phyloP scores from a whole-genome alignment of 2,329 filamentous ascomycete species.

The Ascochyta pisi region DNA sequence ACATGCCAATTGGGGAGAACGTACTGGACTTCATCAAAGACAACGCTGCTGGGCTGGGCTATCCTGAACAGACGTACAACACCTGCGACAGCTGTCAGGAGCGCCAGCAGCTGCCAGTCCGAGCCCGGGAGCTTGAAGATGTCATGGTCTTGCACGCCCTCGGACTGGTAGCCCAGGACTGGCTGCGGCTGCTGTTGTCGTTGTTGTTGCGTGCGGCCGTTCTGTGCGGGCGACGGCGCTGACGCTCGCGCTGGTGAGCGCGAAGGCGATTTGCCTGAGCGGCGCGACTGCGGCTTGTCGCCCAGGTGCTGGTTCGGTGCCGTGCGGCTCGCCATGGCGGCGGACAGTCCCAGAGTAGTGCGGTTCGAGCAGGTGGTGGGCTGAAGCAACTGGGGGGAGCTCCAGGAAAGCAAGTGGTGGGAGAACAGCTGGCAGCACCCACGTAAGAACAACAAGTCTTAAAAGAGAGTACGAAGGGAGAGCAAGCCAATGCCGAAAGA shows the following conservation, averaged over 20 bases:
- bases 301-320: slow-evolving; percentile 38
- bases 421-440: slow-evolving; percentile 19
- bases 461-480: slow-evolving; percentile 47
- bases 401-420: slow-evolving; percentile 16
- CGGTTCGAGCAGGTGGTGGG: slow-evolving; percentile 29
- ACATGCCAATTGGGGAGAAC: slow-evolving; percentile 50
- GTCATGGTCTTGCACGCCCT: slow-evolving; percentile 87
- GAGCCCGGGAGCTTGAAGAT: slow-evolving; percentile 83
- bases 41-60: slow-evolving; percentile 93
- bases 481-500: slow-evolving; percentile 29
- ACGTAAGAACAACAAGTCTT: slow-evolving; percentile 25
- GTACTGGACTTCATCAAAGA: slow-evolving; percentile 99
- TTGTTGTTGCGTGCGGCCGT: slow-evolving; percentile 45
- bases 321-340: slow-evolving; percentile 47
- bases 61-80: slow-evolving; percentile 91
- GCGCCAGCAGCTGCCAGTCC: slow-evolving; percentile 80
- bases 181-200: slow-evolving; percentile 42
- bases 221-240: slow-evolving; percentile 18
- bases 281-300: slow-evolving; percentile 41
- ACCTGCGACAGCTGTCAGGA: slow-evolving; percentile 76
- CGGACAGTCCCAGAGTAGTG: slow-evolving; percentile 30
- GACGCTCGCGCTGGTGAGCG: slow-evolving; percentile 40
- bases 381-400: slow-evolving; percentile 21
- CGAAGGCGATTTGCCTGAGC: slow-evolving; percentile 45
- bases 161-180: slow-evolving; percentile 70